A percentile compares a stretch with the other conserved stretches of the same genome.
Conservation (phyloP, 441 rosid species). For the Populus trichocarpa region DNA sequence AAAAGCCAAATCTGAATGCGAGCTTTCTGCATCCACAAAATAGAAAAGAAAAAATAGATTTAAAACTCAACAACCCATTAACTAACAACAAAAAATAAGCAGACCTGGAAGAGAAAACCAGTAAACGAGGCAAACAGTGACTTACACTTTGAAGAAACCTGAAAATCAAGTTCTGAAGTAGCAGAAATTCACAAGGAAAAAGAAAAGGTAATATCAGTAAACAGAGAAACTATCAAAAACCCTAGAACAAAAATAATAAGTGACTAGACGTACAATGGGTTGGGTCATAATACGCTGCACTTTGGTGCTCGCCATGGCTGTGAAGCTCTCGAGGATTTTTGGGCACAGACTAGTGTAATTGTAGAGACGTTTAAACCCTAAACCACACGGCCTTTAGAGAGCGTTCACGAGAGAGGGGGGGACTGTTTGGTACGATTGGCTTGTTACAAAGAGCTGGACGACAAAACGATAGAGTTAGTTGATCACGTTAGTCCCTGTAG, state of each 20-base stretch:
- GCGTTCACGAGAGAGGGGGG: neutral
- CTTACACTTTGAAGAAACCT: slow-evolving; percentile 93
- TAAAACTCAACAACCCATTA: neutral
- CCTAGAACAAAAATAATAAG: neutral
- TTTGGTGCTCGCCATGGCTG: slow-evolving; percentile 84
- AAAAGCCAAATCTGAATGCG: slow-evolving; percentile 94
- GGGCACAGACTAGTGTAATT: neutral
- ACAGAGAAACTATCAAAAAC: neutral
- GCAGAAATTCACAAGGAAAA: neutral
- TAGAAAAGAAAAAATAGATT: neutral
- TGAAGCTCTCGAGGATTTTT: neutral
- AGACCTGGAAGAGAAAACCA: neutral
- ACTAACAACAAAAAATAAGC: neutral
- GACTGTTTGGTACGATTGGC: neutral
- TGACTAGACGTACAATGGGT: slow-evolving; percentile 52
- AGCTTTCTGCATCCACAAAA: slow-evolving; percentile 53
- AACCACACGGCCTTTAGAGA: neutral
- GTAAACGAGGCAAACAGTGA: neutral
- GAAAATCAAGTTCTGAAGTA: slow-evolving; percentile 75
- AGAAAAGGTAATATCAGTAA: slow-evolving; percentile 7
- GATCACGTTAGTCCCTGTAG: neutral
- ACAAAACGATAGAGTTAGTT: neutral
- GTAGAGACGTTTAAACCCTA: slow-evolving; percentile 1
- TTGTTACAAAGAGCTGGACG: neutral
- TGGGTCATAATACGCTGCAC: slow-evolving; percentile 93